Conservation (phyloP, 306 rosid genomes). For the Pueraria montana region DNA sequence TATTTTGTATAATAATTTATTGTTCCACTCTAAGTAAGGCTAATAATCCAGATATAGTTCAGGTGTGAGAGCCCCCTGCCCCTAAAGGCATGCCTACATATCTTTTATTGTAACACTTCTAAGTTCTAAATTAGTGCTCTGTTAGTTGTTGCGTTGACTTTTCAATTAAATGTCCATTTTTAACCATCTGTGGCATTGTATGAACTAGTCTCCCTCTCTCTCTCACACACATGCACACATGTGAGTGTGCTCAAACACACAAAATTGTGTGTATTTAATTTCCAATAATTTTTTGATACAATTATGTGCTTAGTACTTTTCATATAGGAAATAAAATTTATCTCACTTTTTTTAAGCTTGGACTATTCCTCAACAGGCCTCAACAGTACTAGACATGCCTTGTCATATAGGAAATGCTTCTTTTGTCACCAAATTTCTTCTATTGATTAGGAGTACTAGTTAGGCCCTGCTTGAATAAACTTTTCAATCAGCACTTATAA, state of each 20-base stretch:
- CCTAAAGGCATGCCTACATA: background rate
- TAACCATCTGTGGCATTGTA: conserved; percentile 10
- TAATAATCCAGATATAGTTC: conserved; percentile 19
- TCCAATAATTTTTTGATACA: conserved; percentile 6
- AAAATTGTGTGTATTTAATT: background rate
- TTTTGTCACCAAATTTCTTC: background rate
- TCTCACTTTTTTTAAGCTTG: background rate
- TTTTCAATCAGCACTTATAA: background rate
- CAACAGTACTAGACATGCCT: background rate
- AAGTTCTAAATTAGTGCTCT: background rate
- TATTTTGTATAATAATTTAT: background rate
- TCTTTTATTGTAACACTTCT: background rate
- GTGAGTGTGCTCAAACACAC: background rate
- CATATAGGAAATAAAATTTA: background rate
- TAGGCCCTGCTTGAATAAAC: background rate
- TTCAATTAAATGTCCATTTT: conserved; percentile 2
- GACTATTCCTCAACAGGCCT: background rate
- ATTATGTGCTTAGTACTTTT: conserved; percentile 25
- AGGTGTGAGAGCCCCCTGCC: background rate
- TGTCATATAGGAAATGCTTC: background rate
- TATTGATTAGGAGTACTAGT: background rate
- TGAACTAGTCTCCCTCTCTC: background rate
- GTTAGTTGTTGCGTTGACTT: background rate
- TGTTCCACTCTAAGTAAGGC: background rate
- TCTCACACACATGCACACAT: background rate